These are phyloP conservation scores for Colletotrichum agaves DNA, from an alignment of 2,329 filamentous ascomycete genomes.

Conservation along the genomic window DNA sequence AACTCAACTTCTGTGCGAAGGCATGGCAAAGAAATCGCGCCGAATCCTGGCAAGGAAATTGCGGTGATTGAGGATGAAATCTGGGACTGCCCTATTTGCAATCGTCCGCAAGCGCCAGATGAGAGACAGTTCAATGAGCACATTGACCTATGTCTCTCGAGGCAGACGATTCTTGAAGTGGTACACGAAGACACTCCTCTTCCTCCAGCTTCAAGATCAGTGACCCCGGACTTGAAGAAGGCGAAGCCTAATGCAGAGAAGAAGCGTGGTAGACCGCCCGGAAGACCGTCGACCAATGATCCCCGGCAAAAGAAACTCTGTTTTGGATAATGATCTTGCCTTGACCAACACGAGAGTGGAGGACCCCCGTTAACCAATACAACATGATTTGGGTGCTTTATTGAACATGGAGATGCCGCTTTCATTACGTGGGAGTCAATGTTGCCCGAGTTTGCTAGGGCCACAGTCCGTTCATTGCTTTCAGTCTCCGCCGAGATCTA, in stretches of 20 bases:
- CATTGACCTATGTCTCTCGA: conserved; percentile 90
- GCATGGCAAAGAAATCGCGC: conserved; percentile 64
- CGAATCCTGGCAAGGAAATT: conserved; percentile 53
- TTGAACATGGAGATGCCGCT: not conserved
- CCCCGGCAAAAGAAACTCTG: conserved; percentile 63
- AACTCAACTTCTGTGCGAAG: conserved; percentile 43
- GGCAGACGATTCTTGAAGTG: conserved; percentile 85
- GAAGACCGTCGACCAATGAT: conserved; percentile 48
- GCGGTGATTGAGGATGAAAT: conserved; percentile 56
- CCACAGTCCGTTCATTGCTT: too few relatives aligned
- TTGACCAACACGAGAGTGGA: conserved; percentile 3
- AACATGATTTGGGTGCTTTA: not conserved
- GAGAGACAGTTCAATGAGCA: conserved; percentile 88
- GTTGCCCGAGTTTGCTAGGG: not conserved
- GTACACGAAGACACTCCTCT: conserved; percentile 65
- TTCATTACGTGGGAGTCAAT: not conserved
- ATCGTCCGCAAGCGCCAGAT: conserved; percentile 77
- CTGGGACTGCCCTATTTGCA: conserved; percentile 92
- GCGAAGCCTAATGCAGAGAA: conserved; percentile 45
- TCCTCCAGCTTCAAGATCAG: conserved; percentile 32
- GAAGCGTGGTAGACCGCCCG: conserved; percentile 52
- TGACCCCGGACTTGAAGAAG: conserved; percentile 52
- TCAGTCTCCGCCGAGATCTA: not conserved
- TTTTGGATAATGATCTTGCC: conserved; percentile 53
- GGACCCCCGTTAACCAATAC: conserved; percentile 26